Evolutionary conservation across 2,329 filamentous ascomycete species (phyloP).

Genomic region (Talaromyces funiculosus): DNA sequence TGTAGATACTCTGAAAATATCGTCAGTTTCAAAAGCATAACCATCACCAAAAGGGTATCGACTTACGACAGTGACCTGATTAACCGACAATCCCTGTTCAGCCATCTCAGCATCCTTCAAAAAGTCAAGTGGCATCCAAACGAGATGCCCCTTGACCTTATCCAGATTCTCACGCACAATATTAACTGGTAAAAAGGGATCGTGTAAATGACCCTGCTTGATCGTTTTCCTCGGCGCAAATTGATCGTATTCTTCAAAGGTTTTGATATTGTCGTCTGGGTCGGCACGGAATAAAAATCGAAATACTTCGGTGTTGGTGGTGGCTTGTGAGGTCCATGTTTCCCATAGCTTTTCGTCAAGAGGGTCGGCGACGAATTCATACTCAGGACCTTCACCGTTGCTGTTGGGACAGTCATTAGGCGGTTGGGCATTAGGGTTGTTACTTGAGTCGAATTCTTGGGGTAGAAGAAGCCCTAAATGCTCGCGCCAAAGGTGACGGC

Average conservation of each 20-base stretch:
- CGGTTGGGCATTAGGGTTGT: constrained; percentile 69
- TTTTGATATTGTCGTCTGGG: constrained; percentile 83
- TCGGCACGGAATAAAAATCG: constrained; percentile 79
- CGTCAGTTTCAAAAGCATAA: background rate
- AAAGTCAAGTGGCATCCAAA: constrained; percentile 82
- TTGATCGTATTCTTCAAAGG: constrained; percentile 79
- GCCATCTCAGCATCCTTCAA: constrained; percentile 60
- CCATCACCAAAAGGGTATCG: background rate
- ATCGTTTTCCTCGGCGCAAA: constrained; percentile 62
- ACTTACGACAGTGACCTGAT: constrained; percentile 80
- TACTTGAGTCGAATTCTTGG: constrained; percentile 61
- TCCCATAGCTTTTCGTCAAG: constrained; percentile 61
- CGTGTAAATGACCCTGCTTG: constrained; percentile 82
- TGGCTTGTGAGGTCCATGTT: constrained; percentile 69
- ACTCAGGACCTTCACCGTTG: constrained; percentile 63
- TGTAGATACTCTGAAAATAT: constrained; percentile 10
- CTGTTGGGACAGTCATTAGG: constrained; percentile 65
- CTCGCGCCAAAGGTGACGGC: constrained; percentile 83
- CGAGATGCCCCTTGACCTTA: constrained; percentile 77
- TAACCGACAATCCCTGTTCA: constrained; percentile 79
- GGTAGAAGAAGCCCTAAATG: constrained; percentile 72
- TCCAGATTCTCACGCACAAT: constrained; percentile 72
- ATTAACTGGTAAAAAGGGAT: constrained; percentile 65
- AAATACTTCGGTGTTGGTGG: constrained; percentile 74
- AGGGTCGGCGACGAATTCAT: constrained; percentile 58